Base-by-base conservation (phyloP, 2,329 filamentous ascomycete genomes). In the Colletotrichum navitas region DNA sequence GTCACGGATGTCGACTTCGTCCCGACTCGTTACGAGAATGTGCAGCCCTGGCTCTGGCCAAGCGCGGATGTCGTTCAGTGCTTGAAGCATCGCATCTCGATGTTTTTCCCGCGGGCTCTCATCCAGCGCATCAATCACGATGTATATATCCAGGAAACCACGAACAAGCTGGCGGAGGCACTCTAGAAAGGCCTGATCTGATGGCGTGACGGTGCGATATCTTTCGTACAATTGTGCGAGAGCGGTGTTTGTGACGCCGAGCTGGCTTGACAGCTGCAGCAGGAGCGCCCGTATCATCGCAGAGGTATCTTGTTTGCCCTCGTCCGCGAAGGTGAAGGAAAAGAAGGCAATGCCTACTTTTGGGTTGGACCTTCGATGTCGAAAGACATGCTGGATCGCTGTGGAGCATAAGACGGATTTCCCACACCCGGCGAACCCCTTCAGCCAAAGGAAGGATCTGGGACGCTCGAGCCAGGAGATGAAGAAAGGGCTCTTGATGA, bases 401-500 rank as follows among this genome's bases (percentile, higher is more conserved):
- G 80, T 83, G 11, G 78, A 82, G 55, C 77, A 80, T 12, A 84
- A 72, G 0, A 84, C 78, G 0, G 81, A 82, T 71, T 84, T 84
- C 14, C 82, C 83, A 63, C 79, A 81, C 0, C 82, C 82, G 24
- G 82, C 78, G 67, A 80, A 79, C 16, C 82, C 82, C 62, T 78
- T 76, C 1, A 84, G 71, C 82, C 82, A 85, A 1, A 83, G 68
- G 24, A 84, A 80, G 3, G 81, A 81, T 14, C 74, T 74, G 0
- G 71, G 67, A 0, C 63, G 67, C 2, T 45, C 21, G 3, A 80
- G 69, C 80, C 81, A 83, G 0, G 67, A 32, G 24, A 63, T 72
- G 49, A 78, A 82, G 0, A n/a, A 4, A 5, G 52, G 3, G 5
- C 75, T 61, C 8, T 74, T 68, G 41, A 77, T 71, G n/a, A 80